phyloP scores from a whole-genome alignment of 2,329 filamentous ascomycete genomes.

The Neoarthrinium moseri region DNA sequence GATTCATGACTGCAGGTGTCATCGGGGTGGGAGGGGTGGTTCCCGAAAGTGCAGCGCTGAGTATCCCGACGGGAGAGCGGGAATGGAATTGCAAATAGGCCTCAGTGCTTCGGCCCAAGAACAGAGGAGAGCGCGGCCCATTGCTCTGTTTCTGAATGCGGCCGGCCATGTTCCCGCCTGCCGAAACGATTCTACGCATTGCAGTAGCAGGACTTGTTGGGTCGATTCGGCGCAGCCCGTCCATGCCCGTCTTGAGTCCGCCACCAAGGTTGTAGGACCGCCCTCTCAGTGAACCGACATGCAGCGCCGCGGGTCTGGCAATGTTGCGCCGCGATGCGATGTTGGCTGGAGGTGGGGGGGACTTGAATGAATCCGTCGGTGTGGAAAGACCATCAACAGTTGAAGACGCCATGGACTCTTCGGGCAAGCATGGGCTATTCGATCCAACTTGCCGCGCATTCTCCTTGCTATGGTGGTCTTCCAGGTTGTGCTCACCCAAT shows the following conservation, averaged over 20 bases:
- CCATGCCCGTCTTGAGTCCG: conserved; percentile 46
- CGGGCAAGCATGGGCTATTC: not conserved
- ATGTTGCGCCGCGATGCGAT: conserved; percentile 53
- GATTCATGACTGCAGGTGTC: conserved; percentile 41
- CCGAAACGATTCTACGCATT: conserved; percentile 54
- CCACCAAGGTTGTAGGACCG: conserved; percentile 35
- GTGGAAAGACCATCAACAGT: not conserved
- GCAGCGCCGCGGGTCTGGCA: conserved; percentile 48
- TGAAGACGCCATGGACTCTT: not conserved
- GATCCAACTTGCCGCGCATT: not conserved
- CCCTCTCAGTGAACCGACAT: conserved; percentile 42
- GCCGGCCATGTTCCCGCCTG: conserved; percentile 39
- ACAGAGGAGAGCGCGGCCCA: conserved; percentile 42
- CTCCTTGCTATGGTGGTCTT: conserved; percentile 7
- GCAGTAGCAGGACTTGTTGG: conserved; percentile 36
- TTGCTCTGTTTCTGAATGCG: conserved; percentile 40
- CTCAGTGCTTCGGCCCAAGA: conserved; percentile 45
- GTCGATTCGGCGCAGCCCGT: conserved; percentile 44
- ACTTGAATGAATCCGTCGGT: conserved; percentile 39
- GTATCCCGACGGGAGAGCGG: conserved; percentile 39
- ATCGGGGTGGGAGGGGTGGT: conserved; percentile 48
- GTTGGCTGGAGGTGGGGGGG: conserved; percentile 49
- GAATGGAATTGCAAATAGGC: conserved; percentile 39
- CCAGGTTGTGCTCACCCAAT: conserved; percentile 15
- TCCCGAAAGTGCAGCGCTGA: conserved; percentile 35